Base-by-base conservation (phyloP, 2,329 filamentous ascomycete species). In the Epichloe sp. region DNA sequence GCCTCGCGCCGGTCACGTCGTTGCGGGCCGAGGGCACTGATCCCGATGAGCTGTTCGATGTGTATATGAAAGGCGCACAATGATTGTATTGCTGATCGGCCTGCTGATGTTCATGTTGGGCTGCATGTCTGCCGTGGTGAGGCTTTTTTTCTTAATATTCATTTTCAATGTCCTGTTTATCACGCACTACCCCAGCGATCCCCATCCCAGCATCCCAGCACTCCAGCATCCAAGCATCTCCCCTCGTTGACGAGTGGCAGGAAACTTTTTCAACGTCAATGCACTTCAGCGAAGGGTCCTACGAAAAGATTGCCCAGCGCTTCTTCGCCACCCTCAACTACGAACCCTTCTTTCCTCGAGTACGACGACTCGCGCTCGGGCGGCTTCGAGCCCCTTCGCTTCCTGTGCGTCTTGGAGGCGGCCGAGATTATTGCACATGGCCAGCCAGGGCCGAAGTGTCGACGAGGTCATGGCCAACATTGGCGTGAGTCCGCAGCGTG, bases 1-100 rank as follows among this genome's bases (percentile, higher is more conserved):
- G 61, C 47, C 73, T 77, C 55, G 72, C 72, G 49, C 70, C 73
- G 15, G 77, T 67, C 60, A 72, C 72, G 56, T 78, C 79, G 31
- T 79, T 71, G 52, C 60, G 74, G 68, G 71, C 76, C 51, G 73
- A 74, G 21, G 83, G 84, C 57, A 69, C 75, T 43, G 73, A 80
- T 17, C 73, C 82, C 12, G 80, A 85, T 38, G 76, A 79, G 54
- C 76, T 86, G 56, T 76, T 88, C 48, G 78, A 84, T 58, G 73
- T 78, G 35, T 88, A 88, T 62, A 78, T 88, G 64, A 76, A 79
- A 79, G 63, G 78, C 85, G 58, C 86, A 88, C 72, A 88, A 88
- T 62, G 80, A 84, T 62, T 82, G 79, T 62, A 75, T 86, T 58
- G 68, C 71, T 31, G 71, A 73, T 55, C 73, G 80, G 0, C 82